These are phyloP conservation scores for Endotrypanum monterogeii DNA, from an alignment of 208 protist species.

Conservation along the genomic window DNA sequence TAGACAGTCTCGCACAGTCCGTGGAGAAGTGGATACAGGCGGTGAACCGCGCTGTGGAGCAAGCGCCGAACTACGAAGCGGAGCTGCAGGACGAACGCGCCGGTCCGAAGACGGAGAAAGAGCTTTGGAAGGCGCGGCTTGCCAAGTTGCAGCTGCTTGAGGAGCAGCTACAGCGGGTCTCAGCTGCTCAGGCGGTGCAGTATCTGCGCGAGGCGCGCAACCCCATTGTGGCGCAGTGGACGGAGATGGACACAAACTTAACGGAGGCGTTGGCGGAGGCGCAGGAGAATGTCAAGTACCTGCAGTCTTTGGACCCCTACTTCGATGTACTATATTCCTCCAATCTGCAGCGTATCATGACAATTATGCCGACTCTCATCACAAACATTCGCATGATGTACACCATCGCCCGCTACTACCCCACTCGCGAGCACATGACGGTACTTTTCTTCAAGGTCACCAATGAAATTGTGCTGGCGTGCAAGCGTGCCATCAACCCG, in stretches of 20 bases:
- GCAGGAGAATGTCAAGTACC: slow-evolving; percentile 98
- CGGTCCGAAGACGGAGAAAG: slow-evolving; percentile 94
- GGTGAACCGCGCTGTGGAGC: slow-evolving; percentile 64
- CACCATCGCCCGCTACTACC: slow-evolving; percentile 97
- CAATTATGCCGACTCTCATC: slow-evolving; percentile 94
- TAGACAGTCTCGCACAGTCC: slow-evolving; percentile 57
- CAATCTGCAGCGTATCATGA: slow-evolving; percentile 92
- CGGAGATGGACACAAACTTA: slow-evolving; percentile 85
- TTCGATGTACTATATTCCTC: slow-evolving; percentile 96
- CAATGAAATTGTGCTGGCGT: slow-evolving; percentile 95
- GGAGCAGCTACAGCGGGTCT: slow-evolving; percentile 83
- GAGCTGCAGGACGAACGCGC: slow-evolving; percentile 89
- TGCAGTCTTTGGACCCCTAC: slow-evolving; percentile 96
- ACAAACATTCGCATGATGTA: slow-evolving; percentile 97
- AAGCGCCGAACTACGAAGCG: slow-evolving; percentile 88
- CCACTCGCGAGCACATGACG: slow-evolving; percentile 94
- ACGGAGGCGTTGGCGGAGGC: slow-evolving; percentile 97
- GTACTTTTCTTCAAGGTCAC: slow-evolving; percentile 97
- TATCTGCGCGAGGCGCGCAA: slow-evolving; percentile 90
- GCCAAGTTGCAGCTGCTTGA: slow-evolving; percentile 92
- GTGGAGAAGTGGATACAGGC: slow-evolving; percentile 85
- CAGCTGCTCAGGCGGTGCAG: slow-evolving; percentile 80
- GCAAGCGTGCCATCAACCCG: slow-evolving; percentile 93
- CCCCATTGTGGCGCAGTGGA: slow-evolving; percentile 87
- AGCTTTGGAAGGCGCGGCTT: slow-evolving; percentile 94